These are phyloP conservation scores for Pythium dissimile DNA, from an alignment of 352 stramenopile species.

Conservation along the genomic window DNA sequence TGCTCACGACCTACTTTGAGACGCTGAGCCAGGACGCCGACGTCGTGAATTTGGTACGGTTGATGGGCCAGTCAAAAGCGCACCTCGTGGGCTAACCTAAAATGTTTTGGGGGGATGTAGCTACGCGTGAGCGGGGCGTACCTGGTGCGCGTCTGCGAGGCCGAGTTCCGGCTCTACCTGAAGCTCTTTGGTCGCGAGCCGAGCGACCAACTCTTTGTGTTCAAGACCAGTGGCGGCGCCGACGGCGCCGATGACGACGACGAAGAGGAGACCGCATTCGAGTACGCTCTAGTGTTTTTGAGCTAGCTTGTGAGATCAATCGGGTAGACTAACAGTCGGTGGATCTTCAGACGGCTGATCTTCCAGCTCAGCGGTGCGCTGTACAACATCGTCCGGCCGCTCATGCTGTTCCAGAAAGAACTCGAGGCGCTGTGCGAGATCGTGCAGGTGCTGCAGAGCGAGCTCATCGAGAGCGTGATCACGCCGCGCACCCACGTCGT, in stretches of 20 bases:
- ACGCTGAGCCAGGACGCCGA: constrained; percentile 50
- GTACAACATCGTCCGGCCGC: constrained; percentile 68
- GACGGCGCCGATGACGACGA: constrained; percentile 31
- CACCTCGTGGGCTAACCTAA: background rate
- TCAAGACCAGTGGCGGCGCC: constrained; percentile 25
- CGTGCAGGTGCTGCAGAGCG: constrained; percentile 70
- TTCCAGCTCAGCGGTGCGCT: constrained; percentile 71
- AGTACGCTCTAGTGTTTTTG: too few species aligned
- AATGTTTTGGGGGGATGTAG: constrained; percentile 12
- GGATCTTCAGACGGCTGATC: constrained; percentile 50
- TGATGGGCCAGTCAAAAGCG: background rate
- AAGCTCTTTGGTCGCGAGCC: constrained; percentile 68
- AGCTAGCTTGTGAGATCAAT: too few species aligned
- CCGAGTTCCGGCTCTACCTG: constrained; percentile 67
- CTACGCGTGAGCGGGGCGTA: constrained; percentile 63
- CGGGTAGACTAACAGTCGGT: background rate
- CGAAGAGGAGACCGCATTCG: constrained; percentile 55
- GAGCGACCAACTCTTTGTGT: constrained; percentile 49
- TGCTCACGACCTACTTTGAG: constrained; percentile 49
- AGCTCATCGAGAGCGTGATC: constrained; percentile 75
- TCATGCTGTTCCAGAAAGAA: constrained; percentile 70
- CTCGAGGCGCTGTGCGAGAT: constrained; percentile 75
- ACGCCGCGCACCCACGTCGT: constrained; percentile 44
- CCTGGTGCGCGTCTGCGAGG: constrained; percentile 67
- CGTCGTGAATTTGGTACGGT: constrained; percentile 60